Evolutionary conservation across 2,329 filamentous ascomycete species (phyloP), one percentile per base, ranked within the genome.

Genomic region (Scytalidium lignicola): DNA sequence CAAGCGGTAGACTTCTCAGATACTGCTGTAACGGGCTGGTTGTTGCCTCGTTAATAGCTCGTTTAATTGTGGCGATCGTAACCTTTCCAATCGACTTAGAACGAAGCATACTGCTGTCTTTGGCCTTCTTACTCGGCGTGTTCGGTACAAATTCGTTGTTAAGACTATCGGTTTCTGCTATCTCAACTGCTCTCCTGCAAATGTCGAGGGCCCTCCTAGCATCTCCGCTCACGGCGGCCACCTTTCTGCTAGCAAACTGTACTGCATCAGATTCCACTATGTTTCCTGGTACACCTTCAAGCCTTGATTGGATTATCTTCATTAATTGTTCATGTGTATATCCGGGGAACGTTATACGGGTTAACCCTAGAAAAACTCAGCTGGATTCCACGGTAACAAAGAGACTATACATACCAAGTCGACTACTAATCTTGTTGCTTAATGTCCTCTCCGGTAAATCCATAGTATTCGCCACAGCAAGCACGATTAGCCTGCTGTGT

Each of bases 401-500:
- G 39, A 44, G n/a, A 41, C 19, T 15, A 43, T 41, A 43, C 49
- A 50, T 57, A 68, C 69, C 88, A 29, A 93, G 72, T 59, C 93
- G 84, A 66, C 90, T 96, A 65, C 90, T 96, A 66, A 99, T 99
- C 68, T 99, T 99, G 73, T 99, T 99, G 70, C 90, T 96, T 32
- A 99, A 75, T 0, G 93, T 99, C 64, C 93, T 79, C 69, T 99
- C 93, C 0, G 93, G 93, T 50, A 99, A 72, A 70, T 99, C 93
- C 93, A 99, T 99, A 20, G 93, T 99, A 68, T 99, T 99, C 46
- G 93, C 95, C 17, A 99, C 93, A 10, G 95, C 95, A 6, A 99
- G 81, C 6, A 99, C 95, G 66, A 99, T 96, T 41, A 99, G 76
- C 44, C 91, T 83, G 47, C 90, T 96, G 68, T 99, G 91, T 44